Evolutionary conservation across 371 early-diverging fungal genomes (phyloP).

Genomic region (Lichtheimia corymbifera): DNA sequence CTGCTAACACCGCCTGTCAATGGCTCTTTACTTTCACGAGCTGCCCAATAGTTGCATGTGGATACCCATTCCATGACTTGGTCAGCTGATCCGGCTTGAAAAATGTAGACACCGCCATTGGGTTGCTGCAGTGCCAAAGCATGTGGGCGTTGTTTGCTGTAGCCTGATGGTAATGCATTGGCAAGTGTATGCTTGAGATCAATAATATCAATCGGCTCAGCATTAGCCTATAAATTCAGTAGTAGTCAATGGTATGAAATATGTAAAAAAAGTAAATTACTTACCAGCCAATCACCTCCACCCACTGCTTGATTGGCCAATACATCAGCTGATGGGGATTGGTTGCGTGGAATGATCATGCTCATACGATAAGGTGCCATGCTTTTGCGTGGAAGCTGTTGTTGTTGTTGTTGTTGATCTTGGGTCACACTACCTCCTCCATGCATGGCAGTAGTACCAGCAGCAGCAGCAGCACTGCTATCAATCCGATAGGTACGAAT

Average conservation of each 20-base stretch:
- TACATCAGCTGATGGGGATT: constrained; percentile 7
- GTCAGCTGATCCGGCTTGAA: constrained; percentile 73
- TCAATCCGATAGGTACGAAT: constrained; percentile 80
- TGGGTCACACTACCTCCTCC: no score
- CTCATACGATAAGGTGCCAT: constrained; percentile 17
- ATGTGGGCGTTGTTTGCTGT: constrained; percentile 75
- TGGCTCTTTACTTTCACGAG: constrained; percentile 86
- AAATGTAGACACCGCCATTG: constrained; percentile 82
- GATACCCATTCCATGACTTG: constrained; percentile 83
- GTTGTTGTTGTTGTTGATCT: constrained; percentile 9
- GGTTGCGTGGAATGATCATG: constrained; percentile 19
- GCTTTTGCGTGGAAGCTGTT: constrained; percentile 17
- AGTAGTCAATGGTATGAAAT: background rate
- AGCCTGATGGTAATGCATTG: constrained; percentile 82
- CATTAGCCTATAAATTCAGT: constrained; percentile 25
- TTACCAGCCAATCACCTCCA: constrained; percentile 32
- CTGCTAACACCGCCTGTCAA: constrained; percentile 82
- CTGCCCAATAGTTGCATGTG: constrained; percentile 93
- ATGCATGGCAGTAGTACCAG: constrained; percentile 8
- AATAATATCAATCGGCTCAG: constrained; percentile 58
- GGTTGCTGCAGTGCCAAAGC: constrained; percentile 85
- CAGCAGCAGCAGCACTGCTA: constrained; percentile 18
- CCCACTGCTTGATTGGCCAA: constrained; percentile 13
- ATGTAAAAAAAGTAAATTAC: background rate
- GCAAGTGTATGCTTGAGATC: constrained; percentile 82